Base-by-base conservation (phyloP, 2,329 filamentous ascomycete genomes). In the Aspergillus flavus region DNA sequence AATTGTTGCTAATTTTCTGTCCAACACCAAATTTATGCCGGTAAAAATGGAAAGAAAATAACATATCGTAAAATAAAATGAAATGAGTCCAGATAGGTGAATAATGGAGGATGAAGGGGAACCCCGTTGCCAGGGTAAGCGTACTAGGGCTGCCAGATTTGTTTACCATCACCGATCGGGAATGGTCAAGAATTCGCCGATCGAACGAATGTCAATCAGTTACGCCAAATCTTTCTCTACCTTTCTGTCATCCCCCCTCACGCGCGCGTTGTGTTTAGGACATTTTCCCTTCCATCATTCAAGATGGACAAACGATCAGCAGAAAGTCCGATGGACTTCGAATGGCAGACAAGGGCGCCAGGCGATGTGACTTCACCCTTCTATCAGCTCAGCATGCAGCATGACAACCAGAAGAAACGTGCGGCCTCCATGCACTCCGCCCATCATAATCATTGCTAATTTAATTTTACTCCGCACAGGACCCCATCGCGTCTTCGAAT, bases 271-370 rank as follows among this genome's bases (percentile, higher is more conserved):
- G 36, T 19, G 55, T 30, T 41, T 53, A 58, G 69, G 64, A 64
- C 63, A 67, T 68, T 67, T 65, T 68, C 57, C 68, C 67, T 59
- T 64, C 58, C 39, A 62, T 58, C 50, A 14, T 32, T 52, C 61
- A 74, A 55, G 61, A 81, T 78, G 75, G 73, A 77, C 39, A 76
- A 72, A 63, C 73, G 80, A 55, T 73, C 79, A 16, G 75, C 75
- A 53, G 82, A 83, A 63, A 80, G 78, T 73, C 81, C 81, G 23
- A 84, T 84, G 82, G 82, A 84, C 74, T 83, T 82, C 69, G 78
- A 82, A 72, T 83, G 80, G 80, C 79, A 83, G 69, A 76, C 74
- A 19, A 73, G 74, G 54, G 79, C 77, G 11, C 80, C 81, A n/a
- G 75, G 78, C 21, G 80, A 82, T 68, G 71, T 73, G 43, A 79